These are phyloP conservation scores for Saccharum officinarum DNA, from an alignment of 176 grass and related monocot genomes.

Conservation along the genomic window DNA sequence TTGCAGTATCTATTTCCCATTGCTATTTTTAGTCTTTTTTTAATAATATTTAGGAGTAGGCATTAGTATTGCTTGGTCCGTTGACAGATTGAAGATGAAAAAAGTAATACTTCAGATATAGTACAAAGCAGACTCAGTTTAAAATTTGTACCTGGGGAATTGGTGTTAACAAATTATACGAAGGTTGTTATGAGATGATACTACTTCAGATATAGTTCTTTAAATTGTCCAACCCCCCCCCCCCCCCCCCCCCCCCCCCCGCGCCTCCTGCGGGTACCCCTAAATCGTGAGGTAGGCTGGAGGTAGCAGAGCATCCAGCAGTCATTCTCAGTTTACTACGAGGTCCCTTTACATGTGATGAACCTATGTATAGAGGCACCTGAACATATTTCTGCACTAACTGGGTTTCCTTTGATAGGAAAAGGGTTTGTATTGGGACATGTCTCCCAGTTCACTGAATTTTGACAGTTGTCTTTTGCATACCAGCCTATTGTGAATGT, in stretches of 20 bases:
- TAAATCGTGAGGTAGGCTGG: neutral
- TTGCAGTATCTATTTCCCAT: neutral
- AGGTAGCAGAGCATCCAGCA: slow-evolving; percentile 1
- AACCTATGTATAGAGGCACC: neutral
- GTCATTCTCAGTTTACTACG: neutral
- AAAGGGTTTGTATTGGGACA: neutral
- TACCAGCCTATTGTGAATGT: slow-evolving; percentile 16
- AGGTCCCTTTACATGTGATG: slow-evolving; percentile 17
- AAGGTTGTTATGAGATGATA: slow-evolving; percentile 1
- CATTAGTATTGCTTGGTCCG: slow-evolving; percentile 15
- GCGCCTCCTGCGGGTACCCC: neutral
- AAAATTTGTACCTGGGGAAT: neutral
- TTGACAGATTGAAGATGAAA: neutral
- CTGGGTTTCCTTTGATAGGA: neutral
- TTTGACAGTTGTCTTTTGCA: slow-evolving; percentile 8
- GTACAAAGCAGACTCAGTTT: neutral
- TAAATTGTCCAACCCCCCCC: too few species aligned
- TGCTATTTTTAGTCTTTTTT: neutral
- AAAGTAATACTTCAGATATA: neutral
- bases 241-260: rapidly evolving
- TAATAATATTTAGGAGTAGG: neutral
- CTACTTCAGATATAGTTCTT: neutral
- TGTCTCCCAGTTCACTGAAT: neutral
- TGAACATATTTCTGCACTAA: slow-evolving; percentile 3
- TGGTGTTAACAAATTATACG: neutral